Base-by-base conservation (phyloP, 78 protist genomes). In the Bodo saltans region DNA sequence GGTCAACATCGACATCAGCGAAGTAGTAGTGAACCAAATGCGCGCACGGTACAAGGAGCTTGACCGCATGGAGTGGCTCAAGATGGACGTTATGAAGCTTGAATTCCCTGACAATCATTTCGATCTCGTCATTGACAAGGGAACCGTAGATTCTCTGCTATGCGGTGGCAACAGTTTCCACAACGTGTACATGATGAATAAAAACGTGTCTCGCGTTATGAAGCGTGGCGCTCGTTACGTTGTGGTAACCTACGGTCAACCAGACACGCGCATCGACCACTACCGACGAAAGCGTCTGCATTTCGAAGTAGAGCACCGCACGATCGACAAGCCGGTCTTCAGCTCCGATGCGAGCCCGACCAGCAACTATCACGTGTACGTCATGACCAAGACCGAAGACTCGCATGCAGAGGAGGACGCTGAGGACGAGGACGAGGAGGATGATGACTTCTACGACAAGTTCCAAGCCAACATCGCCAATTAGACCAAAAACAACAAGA, bases 121-220 rank as follows among this genome's bases (percentile, higher is more conserved):
- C 73, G 73, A 79, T 42, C 42, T 68, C 38, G 73, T 79, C 40
- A 68, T 79, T n/a, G 70, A 41, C 74, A 79, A 79, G 84, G 84
- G 68, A 0, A 37, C 73, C 39, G 17, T 79, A 8, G 84, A 79
- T 40, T 3, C 84, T 39, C 25, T 79, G 28, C 35, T 79, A 32
- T 79, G 84, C 41, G 84, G 81, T 1, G 35, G 53, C 34, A 76
- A 76, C 35, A 76, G 83, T 38, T 76, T 76, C 60, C 81, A 76
- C 81, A 38, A 30, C 69, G 81, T 38, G 37, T 76, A 76, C 60
- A 47, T 42, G 81, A 21, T 76, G 40, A 4, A 76, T 38, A 76
- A 76, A 38, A 47, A 76, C n/a, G 53, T 76, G 32, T 76, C 81
- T 3, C 67, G 81, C 1, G 81, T 76, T 8, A 76, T 76, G 81